Evolutionary conservation across 164 flowering plant species (phyloP).

Genomic region (Cinnamomum micranthum): DNA sequence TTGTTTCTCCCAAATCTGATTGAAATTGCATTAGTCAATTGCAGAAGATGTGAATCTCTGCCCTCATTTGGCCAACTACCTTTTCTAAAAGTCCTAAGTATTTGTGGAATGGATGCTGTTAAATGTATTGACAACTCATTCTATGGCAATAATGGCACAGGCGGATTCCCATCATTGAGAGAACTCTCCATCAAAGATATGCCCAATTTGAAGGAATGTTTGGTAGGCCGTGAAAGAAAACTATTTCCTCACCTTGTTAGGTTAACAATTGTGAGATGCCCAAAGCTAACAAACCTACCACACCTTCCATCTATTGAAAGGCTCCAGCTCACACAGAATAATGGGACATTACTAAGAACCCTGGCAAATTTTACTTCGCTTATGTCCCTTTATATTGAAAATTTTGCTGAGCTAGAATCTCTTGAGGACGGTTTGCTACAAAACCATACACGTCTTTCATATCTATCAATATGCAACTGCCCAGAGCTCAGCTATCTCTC

Average conservation of each 20-base stretch:
- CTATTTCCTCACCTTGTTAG: background rate
- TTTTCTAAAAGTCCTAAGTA: background rate
- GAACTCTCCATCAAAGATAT: background rate
- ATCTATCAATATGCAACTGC: background rate
- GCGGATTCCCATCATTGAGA: slow-evolving; percentile 1
- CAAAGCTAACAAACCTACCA: background rate
- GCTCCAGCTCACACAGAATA: background rate
- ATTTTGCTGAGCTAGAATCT: background rate
- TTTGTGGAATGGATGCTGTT: slow-evolving; percentile 2
- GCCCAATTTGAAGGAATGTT: slow-evolving; percentile 2
- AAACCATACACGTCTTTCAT: background rate
- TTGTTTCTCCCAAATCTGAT: background rate
- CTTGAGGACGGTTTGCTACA: slow-evolving; percentile 5
- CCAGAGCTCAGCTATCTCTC: slow-evolving; percentile 4
- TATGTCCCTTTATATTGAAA: background rate
- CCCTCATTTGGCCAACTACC: slow-evolving; percentile 1
- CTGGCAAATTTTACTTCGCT: background rate
- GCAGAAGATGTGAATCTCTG: background rate
- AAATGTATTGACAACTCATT: background rate
- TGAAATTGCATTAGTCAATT: background rate
- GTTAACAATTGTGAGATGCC: background rate
- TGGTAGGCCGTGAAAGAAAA: background rate
- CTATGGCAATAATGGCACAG: background rate
- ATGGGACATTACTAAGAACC: background rate
- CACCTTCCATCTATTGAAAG: background rate